Conservation (phyloP, 352 stramenopile species). For the Pythium phragmiticola region DNA sequence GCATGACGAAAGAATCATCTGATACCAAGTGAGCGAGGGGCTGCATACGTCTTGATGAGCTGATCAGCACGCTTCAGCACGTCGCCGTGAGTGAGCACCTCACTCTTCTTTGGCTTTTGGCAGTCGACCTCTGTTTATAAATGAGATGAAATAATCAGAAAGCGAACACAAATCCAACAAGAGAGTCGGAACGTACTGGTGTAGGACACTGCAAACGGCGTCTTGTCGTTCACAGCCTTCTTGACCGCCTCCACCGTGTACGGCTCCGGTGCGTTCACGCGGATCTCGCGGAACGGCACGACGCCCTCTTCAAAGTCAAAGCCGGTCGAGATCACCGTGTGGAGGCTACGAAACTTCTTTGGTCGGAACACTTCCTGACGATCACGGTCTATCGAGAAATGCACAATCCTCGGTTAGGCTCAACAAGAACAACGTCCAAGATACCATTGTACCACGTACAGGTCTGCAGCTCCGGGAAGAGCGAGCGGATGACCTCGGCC, state of each 20-base stretch:
- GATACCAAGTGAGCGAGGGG: too few species aligned
- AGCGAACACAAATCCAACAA: background rate
- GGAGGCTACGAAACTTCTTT: conserved; percentile 76
- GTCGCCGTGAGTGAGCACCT: conserved; percentile 76
- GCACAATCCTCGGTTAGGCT: conserved; percentile 1
- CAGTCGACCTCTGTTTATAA: conserved; percentile 55
- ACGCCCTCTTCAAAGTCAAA: conserved; percentile 71
- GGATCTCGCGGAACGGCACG: conserved; percentile 76
- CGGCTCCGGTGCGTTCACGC: conserved; percentile 77
- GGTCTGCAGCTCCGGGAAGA: conserved; percentile 77
- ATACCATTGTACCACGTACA: conserved; percentile 39
- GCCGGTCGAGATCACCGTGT: conserved; percentile 85
- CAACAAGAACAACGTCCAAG: background rate
- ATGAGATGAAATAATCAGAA: background rate
- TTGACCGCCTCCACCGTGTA: conserved; percentile 55
- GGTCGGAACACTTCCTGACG: conserved; percentile 67
- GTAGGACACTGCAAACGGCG: conserved; percentile 73
- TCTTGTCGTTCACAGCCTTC: conserved; percentile 67
- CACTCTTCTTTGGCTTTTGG: conserved; percentile 80
- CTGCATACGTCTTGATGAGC: conserved; percentile 64
- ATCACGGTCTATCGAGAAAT: conserved; percentile 40
- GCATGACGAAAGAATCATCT: background rate
- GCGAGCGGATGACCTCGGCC: conserved; percentile 59
- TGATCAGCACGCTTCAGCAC: conserved; percentile 70
- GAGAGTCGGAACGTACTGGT: conserved; percentile 47